Percentiles rank a stretch among this genome's conserved stretches.
Conservation (phyloP, 2,329 filamentous ascomycete species). For the Scleromitrula shiraiana region DNA sequence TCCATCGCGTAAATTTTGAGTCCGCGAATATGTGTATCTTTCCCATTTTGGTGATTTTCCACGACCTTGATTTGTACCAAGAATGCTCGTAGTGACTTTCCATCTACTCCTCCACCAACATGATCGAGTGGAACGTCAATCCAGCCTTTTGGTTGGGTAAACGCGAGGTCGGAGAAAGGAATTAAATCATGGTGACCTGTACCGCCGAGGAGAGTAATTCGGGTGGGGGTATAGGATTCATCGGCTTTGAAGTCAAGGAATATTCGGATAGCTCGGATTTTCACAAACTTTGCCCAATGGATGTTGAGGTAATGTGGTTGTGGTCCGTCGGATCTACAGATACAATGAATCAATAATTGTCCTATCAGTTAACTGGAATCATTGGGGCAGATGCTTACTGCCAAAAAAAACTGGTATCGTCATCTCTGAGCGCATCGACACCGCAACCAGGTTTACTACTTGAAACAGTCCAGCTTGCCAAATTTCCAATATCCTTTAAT, state of each 20-base stretch:
- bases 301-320: slow-evolving; percentile 78
- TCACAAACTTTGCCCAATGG: slow-evolving; percentile 77
- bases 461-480: slow-evolving; percentile 76
- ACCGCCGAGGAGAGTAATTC: slow-evolving; percentile 81
- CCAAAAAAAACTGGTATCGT: slow-evolving; percentile 69
- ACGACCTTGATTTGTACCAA: slow-evolving; percentile 84
- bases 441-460: slow-evolving; percentile 75
- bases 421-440: slow-evolving; percentile 65
- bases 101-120: slow-evolving; percentile 50
- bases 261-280: slow-evolving; percentile 69
- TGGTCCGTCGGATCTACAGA: slow-evolving; percentile 66
- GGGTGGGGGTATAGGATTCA: slow-evolving; percentile 93
- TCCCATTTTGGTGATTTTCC: slow-evolving; percentile 98
- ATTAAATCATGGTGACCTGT: slow-evolving; percentile 88
- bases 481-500: slow-evolving; percentile 76
- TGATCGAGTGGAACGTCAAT: slow-evolving; percentile 69
- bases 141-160: slow-evolving; percentile 80
- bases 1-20: slow-evolving; percentile 68
- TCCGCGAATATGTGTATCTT: slow-evolving; percentile 93
- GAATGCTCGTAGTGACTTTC: slow-evolving; percentile 75
- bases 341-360: neutral
- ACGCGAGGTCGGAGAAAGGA: slow-evolving; percentile 73
- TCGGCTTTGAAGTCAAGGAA: slow-evolving; percentile 88
- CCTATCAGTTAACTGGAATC: neutral
- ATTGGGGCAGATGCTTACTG: slow-evolving; percentile 44